Evolutionary conservation across 768 basidiomycete species (phyloP), one percentile per base, ranked within the genome.

Genomic region (Lentinula raphanica): DNA sequence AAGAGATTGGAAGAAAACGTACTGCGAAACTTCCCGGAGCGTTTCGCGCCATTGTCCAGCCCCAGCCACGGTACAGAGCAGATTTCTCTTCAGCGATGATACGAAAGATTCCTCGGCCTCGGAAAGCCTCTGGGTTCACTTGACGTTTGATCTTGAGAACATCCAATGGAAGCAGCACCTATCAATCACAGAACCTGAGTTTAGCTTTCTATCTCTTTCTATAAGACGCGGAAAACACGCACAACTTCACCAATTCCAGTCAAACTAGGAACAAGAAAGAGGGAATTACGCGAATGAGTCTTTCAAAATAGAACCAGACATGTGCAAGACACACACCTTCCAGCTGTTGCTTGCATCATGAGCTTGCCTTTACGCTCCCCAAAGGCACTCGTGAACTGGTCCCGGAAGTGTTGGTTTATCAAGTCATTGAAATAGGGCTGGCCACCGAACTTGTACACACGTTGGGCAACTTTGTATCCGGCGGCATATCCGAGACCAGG

Each of bases 81-180:
- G 90, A 83, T 58, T 94, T 93, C 69, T 98, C 96, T 64, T 99
- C 95, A 68, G 84, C 72, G 71, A 99, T 84, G 65, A 99, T 93
- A 55, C 89, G 88, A 56, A 97, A 62, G 64, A 94, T 80, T 19
- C 94, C 94, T 25, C 96, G 91, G 36, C 94, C 94, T 35, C 92
- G 90, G 84, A 99, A 94, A 1, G 96, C 96, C 66, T 98, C 97
- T 1, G 96, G 96, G 75, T 99, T 99, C 57, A 90, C 92, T 76
- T 99, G 96, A 54, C 94, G 88, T 77, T 97, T 98, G 74, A 99
- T 98, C 76, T 99, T 99, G 69, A 99, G 86, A 23, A 85, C 95
- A 68, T 99, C 96, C 5, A 98, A 81, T 2, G 96, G 96, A 35
- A 99, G 84, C n/a, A 99, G 86, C 32, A 96, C 85, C 87, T 88